Base-by-base conservation (phyloP, 345 rosid genomes). In the Citrus cavaleriei region DNA sequence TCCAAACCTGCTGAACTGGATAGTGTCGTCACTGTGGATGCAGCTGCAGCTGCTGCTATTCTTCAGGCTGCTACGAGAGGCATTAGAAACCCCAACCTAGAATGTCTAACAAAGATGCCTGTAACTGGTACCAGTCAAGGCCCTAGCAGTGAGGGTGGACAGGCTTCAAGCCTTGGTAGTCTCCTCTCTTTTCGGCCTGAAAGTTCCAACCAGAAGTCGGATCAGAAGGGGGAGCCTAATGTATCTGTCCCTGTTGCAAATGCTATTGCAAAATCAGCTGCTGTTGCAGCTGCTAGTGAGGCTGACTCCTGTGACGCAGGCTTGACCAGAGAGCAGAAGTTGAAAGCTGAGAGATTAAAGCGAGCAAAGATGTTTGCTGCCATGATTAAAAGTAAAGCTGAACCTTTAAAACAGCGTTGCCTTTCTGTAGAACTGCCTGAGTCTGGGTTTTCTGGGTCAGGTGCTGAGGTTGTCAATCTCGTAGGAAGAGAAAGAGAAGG, bases 301-400 rank as follows among this genome's bases (percentile, higher is more conserved):
- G 90, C 92, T 24, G 95, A 90, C 87, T 89, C 94, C 63, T 87
- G 92, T 25, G 97, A 92, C 85, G 88, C 88, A 34, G 78, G 81
- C 80, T 78, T 95, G 83, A 81, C 88, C 49, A 89, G 78, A 79
- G 98, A 94, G 86, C 90, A 92, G 90, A 90, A 93, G 87, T 76
- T 96, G 78, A 93, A 91, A 87, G 97, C 98, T 42, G 98, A 94
- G 82, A 91, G 99, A 83, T 87, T 96, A 82, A 96, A 87, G 82
- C 95, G 99, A 35, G 99, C 99, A 64, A 96, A 94, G 85, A 86
- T 93, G 92, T 94, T 96, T 82, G 87, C 95, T 68, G 90, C 98
- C 82, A 84, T 88, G 97, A 72, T 96, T 55, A 93, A 89, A 87
- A 77, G 82, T 72, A 89, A 89, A 79, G 85, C 87, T 75, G 89